These are phyloP conservation scores for Cordyceps tenuipes DNA, from an alignment of 2,329 filamentous ascomycete species.

Conservation along the genomic window DNA sequence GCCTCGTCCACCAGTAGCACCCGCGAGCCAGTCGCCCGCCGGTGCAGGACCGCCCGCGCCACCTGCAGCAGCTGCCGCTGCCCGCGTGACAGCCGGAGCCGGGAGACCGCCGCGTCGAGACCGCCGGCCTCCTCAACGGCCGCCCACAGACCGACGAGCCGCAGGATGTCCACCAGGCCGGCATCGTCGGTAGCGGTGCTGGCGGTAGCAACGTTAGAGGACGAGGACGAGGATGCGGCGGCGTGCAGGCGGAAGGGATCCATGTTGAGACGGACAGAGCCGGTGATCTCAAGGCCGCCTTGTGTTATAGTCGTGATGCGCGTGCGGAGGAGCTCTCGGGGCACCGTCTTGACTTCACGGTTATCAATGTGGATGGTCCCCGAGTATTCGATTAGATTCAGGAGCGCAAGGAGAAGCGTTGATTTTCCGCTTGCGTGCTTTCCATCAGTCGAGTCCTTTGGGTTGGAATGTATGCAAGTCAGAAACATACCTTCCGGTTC, in stretches of 20 bases:
- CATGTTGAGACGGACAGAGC: conserved; percentile 36
- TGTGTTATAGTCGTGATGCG: conserved; percentile 36
- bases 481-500: conserved; percentile 22
- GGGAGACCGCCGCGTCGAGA: neutral
- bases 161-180: conserved; percentile 9
- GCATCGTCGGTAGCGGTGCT: neutral
- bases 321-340: conserved; percentile 31
- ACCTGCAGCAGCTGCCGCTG: neutral
- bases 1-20: conserved; percentile 28
- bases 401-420: neutral
- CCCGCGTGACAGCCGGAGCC: neutral
- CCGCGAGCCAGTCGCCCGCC: neutral
- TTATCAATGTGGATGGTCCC: conserved; percentile 32
- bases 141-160: neutral
- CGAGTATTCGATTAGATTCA: neutral
- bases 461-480: no score
- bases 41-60: neutral
- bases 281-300: conserved; percentile 34
- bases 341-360: conserved; percentile 29
- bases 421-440: neutral
- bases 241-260: neutral
- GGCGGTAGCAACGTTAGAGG: neutral
- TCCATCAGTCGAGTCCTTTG: neutral
- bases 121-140: neutral
- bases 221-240: conserved; percentile 6